Conservation (phyloP, 2,329 filamentous ascomycete genomes). For the Microdochium trichocladiopsis region DNA sequence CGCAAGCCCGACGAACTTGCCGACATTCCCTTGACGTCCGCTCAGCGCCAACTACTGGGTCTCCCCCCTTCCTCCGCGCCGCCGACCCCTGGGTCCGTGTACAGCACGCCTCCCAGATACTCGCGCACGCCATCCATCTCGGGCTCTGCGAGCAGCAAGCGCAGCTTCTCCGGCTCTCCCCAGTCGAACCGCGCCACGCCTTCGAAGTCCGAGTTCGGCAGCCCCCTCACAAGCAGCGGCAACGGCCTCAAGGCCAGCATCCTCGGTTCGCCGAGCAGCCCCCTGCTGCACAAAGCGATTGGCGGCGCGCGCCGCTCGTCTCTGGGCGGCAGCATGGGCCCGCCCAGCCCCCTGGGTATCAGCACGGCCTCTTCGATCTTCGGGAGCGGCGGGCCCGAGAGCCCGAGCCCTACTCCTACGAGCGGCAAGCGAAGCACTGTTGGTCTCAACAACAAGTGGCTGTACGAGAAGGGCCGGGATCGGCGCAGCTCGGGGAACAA, state of each 20-base stretch:
- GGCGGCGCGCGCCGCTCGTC: constrained; percentile 49
- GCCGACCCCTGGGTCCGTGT: constrained; percentile 63
- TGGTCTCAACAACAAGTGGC: constrained; percentile 85
- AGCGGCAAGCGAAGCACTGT: constrained; percentile 64
- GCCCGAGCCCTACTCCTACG: constrained; percentile 58
- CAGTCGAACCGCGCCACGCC: constrained; percentile 50
- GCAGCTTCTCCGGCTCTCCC: constrained; percentile 51
- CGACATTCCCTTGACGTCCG: constrained; percentile 88
- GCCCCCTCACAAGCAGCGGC: constrained; percentile 22
- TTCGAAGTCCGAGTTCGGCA: constrained; percentile 14
- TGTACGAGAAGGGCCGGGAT: constrained; percentile 73
- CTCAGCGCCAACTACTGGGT: constrained; percentile 78
- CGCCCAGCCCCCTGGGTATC: constrained; percentile 40
- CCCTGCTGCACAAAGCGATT: constrained; percentile 63
- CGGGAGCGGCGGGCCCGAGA: constrained; percentile 47
- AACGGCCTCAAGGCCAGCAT: constrained; percentile 9
- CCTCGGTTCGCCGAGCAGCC: constrained; percentile 41
- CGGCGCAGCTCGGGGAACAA: constrained; percentile 38
- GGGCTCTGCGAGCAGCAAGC: constrained; percentile 53
- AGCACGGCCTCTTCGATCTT: constrained; percentile 41
- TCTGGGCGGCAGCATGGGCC: constrained; percentile 47
- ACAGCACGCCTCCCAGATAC: constrained; percentile 83
- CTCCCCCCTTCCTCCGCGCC: constrained; percentile 59
- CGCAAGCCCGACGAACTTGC: constrained; percentile 67
- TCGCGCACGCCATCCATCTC: constrained; percentile 63